phyloP scores from a whole-genome alignment of 129 eudicot species.

The Flaveria linearis region DNA sequence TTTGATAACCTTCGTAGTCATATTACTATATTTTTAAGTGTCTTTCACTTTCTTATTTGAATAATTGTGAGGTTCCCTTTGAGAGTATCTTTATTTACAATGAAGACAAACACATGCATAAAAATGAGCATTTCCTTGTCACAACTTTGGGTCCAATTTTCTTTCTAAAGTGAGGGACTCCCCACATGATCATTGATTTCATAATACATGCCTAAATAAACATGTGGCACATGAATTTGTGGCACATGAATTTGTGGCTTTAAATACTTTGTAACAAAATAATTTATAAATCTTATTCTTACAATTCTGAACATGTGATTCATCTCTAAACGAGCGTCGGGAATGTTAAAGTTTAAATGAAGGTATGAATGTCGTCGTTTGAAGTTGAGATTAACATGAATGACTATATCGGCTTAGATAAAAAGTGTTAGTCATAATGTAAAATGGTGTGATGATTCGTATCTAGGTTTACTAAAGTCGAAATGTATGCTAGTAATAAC shows the following conservation, averaged over 20 bases:
- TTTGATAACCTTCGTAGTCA: constrained; percentile 9
- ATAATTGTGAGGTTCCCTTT: constrained; percentile 20
- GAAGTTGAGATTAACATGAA: no score
- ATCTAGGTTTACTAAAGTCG: no score
- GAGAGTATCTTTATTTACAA: constrained; percentile 26
- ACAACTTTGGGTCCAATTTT: constrained; percentile 29
- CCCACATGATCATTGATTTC: constrained; percentile 27
- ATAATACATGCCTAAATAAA: constrained; percentile 19
- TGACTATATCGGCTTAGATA: no score
- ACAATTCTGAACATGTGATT: neutral
- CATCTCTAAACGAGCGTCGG: neutral
- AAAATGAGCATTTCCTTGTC: constrained; percentile 25
- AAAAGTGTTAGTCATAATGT: no score
- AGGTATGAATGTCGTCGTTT: no score
- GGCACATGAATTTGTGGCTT: constrained; percentile 22
- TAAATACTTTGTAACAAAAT: neutral
- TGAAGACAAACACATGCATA: constrained; percentile 28
- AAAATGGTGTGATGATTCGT: no score
- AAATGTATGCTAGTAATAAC: no score
- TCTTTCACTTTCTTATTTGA: constrained; percentile 16
- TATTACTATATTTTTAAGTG: neutral
- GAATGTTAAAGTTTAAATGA: neutral
- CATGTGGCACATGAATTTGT: constrained; percentile 30
- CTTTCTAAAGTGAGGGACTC: constrained; percentile 6
- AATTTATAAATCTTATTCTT: neutral